Conservation (phyloP, 2,329 filamentous ascomycete species). For the Malbranchea zuffiana region DNA sequence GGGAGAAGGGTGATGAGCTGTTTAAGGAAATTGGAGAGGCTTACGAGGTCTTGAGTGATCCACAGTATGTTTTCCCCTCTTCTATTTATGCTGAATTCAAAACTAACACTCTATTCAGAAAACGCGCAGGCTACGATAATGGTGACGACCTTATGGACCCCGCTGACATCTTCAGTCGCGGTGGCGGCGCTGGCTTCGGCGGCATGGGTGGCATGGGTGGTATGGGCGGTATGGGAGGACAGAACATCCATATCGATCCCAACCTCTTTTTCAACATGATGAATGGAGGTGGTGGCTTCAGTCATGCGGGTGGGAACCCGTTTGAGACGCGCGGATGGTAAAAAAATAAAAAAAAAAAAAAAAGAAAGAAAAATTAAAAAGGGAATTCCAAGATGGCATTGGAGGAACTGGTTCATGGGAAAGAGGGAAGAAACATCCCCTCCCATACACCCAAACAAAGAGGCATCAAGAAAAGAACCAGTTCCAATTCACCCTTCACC, state of each 20-base stretch:
- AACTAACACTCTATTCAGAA: slow-evolving; percentile 50
- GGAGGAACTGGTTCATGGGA: too few species aligned
- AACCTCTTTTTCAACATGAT: slow-evolving; percentile 79
- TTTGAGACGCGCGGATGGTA: slow-evolving; percentile 21
- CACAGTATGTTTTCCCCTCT: slow-evolving; percentile 55
- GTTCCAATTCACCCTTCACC: background rate
- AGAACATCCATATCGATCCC: slow-evolving; percentile 52
- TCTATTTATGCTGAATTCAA: background rate
- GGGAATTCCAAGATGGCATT: background rate
- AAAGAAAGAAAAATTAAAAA: background rate
- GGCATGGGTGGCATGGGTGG: slow-evolving; percentile 48
- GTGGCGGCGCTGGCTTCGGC: slow-evolving; percentile 44
- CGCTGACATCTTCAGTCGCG: slow-evolving; percentile 68
- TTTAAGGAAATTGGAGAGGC: slow-evolving; percentile 99
- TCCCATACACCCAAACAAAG: background rate
- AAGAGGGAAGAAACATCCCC: too few species aligned
- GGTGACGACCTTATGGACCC: slow-evolving; percentile 86
- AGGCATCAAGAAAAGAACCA: background rate
- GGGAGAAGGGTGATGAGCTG: slow-evolving; percentile 69
- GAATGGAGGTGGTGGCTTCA: slow-evolving; percentile 49
- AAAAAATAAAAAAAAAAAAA: background rate
- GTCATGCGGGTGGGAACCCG: slow-evolving; percentile 42
- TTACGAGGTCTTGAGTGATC: slow-evolving; percentile 88
- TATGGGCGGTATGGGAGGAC: slow-evolving; percentile 27
- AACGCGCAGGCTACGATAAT: slow-evolving; percentile 80